Evolutionary conservation across 352 stramenopile genomes (phyloP).

Genomic region (Plasmopara viticola): DNA sequence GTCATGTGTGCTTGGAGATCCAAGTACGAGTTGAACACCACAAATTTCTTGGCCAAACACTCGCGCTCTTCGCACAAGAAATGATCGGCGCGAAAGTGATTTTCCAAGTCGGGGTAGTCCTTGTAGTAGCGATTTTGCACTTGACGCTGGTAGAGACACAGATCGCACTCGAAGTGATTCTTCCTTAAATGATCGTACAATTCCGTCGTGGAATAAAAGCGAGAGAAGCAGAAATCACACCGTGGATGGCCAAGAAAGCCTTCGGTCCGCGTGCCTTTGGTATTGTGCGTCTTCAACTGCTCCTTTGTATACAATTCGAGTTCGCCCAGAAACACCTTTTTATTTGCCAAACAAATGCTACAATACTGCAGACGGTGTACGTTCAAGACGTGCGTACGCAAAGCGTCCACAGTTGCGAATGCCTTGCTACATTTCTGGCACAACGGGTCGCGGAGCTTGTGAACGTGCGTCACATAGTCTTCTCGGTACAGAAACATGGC

Average conservation of each 20-base stretch:
- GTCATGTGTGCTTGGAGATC: constrained; percentile 82
- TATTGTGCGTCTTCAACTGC: constrained; percentile 71
- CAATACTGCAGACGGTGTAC: constrained; percentile 77
- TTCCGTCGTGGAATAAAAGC: constrained; percentile 83
- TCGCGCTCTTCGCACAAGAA: constrained; percentile 80
- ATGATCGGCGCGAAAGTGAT: constrained; percentile 86
- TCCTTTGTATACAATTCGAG: constrained; percentile 68
- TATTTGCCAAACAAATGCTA: constrained; percentile 82
- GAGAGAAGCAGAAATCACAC: constrained; percentile 86
- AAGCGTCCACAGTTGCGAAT: constrained; percentile 47
- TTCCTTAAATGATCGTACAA: constrained; percentile 88
- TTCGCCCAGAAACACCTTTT: constrained; percentile 85
- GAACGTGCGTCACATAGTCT: constrained; percentile 50
- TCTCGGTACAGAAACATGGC: constrained; percentile 84
- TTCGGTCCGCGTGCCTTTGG: constrained; percentile 57
- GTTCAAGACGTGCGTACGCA: constrained; percentile 71
- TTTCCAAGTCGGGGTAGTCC: constrained; percentile 88
- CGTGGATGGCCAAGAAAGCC: constrained; percentile 81
- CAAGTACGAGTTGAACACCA: constrained; percentile 85
- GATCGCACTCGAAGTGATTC: constrained; percentile 90
- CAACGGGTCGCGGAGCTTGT: constrained; percentile 59
- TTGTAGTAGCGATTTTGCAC: constrained; percentile 89
- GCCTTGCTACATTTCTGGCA: constrained; percentile 76
- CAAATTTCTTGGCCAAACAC: constrained; percentile 85
- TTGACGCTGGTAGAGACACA: constrained; percentile 70